Evolutionary conservation across 1,139 yeast species (phyloP).

Genomic region (Debaryomyces subglobosus): DNA sequence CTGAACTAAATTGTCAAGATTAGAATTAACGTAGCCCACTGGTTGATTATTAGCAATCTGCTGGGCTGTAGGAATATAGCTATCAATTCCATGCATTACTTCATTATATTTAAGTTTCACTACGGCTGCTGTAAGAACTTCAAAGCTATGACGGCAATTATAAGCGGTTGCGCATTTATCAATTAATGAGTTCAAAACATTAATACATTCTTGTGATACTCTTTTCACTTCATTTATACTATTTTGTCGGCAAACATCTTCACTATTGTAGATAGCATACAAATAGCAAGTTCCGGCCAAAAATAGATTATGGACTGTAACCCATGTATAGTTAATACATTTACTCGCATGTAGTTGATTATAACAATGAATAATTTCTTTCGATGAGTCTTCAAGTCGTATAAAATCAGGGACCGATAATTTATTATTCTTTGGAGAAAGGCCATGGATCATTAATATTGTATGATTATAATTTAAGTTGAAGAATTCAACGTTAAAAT

Average conservation of each 20-base stretch:
- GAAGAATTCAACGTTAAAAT: constrained; percentile 70
- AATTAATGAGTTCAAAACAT: constrained; percentile 60
- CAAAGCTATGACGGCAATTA: constrained; percentile 71
- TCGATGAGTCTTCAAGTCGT: constrained; percentile 65
- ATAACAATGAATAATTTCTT: constrained; percentile 67
- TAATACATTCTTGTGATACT: constrained; percentile 59
- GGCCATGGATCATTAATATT: constrained; percentile 69
- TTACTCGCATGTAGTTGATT: constrained; percentile 56
- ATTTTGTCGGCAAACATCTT: constrained; percentile 50
- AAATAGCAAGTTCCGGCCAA: constrained; percentile 88
- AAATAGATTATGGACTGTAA: constrained; percentile 84
- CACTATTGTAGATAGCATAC: constrained; percentile 72
- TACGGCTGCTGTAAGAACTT: constrained; percentile 71
- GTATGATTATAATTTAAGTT: constrained; percentile 79
- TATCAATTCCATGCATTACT: constrained; percentile 27
- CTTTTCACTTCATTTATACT: constrained; percentile 56
- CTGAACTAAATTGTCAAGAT: constrained; percentile 42
- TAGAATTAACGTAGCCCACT: constrained; percentile 41
- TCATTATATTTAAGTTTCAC: constrained; percentile 62
- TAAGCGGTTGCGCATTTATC: constrained; percentile 81
- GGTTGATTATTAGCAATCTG: constrained; percentile 31
- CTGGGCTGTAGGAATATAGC: constrained; percentile 25
- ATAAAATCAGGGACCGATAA: constrained; percentile 56
- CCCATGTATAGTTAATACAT: constrained; percentile 86
- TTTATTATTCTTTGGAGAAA: constrained; percentile 68